Evolutionary conservation across 2,329 filamentous ascomycete genomes (phyloP).

Genomic region (Conoideocrella luteorostrata): DNA sequence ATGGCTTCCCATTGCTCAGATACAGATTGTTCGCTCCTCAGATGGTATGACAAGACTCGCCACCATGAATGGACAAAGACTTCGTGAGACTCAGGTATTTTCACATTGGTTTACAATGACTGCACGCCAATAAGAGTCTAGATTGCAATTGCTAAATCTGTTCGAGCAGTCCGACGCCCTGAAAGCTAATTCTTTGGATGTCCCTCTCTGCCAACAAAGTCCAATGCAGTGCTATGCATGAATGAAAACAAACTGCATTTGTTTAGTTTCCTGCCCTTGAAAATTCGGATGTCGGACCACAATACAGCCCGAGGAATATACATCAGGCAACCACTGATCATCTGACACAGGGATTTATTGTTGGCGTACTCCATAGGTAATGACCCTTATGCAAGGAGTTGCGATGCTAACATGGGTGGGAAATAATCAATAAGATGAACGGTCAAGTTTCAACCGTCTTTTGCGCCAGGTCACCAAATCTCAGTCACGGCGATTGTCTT

Average conservation of each 20-base stretch:
- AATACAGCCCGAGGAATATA: too few relatives aligned
- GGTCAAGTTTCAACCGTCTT: too few relatives aligned
- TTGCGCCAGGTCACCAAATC: background rate
- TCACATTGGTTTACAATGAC: too few relatives aligned
- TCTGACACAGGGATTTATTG: background rate
- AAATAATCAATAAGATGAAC: background rate
- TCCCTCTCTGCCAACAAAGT: too few relatives aligned
- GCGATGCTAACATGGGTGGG: background rate
- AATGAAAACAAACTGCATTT: background rate
- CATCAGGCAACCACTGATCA: background rate
- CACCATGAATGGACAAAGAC: too few relatives aligned
- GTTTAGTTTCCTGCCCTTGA: background rate
- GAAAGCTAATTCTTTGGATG: too few relatives aligned
- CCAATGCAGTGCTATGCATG: too few relatives aligned
- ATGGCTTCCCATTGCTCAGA: background rate
- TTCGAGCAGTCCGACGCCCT: too few relatives aligned
- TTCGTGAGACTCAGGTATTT: too few relatives aligned
- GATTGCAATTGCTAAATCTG: too few relatives aligned
- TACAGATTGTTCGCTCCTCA: background rate
- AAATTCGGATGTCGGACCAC: background rate
- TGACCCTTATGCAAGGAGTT: background rate
- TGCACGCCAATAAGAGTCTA: too few relatives aligned
- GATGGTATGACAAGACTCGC: too few relatives aligned
- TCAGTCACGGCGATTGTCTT: background rate
- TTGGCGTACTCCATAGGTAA: background rate